Evolutionary conservation across 1,284 basidiomycete species (phyloP).

Genomic region (Ustilago esculenta): DNA sequence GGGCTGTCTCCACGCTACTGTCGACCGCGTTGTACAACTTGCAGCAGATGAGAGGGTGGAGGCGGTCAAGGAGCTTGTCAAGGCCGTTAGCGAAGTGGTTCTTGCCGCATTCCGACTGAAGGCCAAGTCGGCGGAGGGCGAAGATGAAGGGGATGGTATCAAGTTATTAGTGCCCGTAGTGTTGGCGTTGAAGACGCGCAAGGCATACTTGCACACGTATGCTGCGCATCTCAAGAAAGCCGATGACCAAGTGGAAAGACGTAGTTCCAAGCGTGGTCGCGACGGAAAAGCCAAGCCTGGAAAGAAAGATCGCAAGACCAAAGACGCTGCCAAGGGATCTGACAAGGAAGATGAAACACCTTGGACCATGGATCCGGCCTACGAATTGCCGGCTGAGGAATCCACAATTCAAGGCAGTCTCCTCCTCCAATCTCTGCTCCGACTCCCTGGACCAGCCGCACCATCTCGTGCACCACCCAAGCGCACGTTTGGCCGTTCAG

Average conservation of each 20-base stretch:
- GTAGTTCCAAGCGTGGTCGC: constrained; percentile 17
- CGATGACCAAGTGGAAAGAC: constrained; percentile 1
- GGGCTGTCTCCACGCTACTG: constrained; percentile 26
- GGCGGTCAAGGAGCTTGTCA: constrained; percentile 21
- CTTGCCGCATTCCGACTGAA: constrained; percentile 24
- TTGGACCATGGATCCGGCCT: constrained; percentile 30
- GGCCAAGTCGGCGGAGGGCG: constrained; percentile 2
- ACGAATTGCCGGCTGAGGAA: constrained; percentile 10
- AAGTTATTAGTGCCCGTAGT: constrained; percentile 38
- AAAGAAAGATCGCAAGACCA: constrained; percentile 14
- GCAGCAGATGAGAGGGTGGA: not conserved
- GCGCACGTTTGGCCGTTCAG: constrained; percentile 22
- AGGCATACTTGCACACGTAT: constrained; percentile 41
- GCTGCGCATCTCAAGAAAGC: constrained; percentile 14
- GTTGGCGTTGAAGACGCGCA: constrained; percentile 41
- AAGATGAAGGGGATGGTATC: constrained; percentile 7
- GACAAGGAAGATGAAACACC: constrained; percentile 14
- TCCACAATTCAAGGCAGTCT: constrained; percentile 58
- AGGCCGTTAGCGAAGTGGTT: constrained; percentile 19
- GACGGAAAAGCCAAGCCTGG: constrained; percentile 24
- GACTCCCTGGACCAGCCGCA: constrained; percentile 39
- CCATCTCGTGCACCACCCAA: constrained; percentile 28
- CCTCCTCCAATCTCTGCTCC: constrained; percentile 53
- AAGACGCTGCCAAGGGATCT: constrained; percentile 3
- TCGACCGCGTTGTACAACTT: constrained; percentile 22